Conservation (phyloP, 2,329 filamentous ascomycete species). For the Pseudogymnoascus sp. region DNA sequence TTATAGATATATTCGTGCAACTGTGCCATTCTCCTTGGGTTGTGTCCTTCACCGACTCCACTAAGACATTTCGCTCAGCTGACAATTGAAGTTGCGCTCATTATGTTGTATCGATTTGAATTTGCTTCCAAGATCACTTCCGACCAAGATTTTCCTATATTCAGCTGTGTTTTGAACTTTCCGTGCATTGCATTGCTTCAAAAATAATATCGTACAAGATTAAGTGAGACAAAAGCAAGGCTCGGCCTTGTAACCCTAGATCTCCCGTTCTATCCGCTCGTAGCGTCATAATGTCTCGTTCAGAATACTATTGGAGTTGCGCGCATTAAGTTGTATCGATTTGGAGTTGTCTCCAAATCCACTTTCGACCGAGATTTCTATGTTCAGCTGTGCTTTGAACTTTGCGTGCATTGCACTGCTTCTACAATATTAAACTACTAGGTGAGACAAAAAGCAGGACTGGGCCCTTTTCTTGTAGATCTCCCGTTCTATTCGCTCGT, state of each 20-base stretch:
- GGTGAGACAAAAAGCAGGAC: not conserved
- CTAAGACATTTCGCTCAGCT: not conserved
- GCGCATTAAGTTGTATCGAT: not conserved
- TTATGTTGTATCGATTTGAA: not conserved
- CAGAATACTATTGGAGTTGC: not conserved
- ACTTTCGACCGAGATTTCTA: not conserved
- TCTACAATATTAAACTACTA: not conserved
- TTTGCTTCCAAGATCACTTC: not conserved
- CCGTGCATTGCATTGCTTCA: not conserved
- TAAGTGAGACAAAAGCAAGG: not conserved
- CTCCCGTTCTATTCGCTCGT: not conserved
- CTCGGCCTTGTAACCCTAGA: not conserved
- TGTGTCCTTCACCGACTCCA: not conserved
- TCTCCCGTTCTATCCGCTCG: not conserved
- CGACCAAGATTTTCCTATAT: not conserved
- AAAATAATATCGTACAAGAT: not conserved
- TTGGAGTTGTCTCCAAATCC: no score
- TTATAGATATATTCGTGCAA: not conserved
- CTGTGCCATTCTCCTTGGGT: not conserved
- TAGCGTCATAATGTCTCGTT: not conserved
- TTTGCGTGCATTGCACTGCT: not conserved
- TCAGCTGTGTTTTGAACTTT: not conserved
- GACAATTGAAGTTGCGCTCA: not conserved
- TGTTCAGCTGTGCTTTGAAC: not conserved
- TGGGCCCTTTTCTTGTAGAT: not conserved